These are phyloP conservation scores for Aspergillus leporis DNA, from an alignment of 495 filamentous ascomycete species.

Conservation along the genomic window DNA sequence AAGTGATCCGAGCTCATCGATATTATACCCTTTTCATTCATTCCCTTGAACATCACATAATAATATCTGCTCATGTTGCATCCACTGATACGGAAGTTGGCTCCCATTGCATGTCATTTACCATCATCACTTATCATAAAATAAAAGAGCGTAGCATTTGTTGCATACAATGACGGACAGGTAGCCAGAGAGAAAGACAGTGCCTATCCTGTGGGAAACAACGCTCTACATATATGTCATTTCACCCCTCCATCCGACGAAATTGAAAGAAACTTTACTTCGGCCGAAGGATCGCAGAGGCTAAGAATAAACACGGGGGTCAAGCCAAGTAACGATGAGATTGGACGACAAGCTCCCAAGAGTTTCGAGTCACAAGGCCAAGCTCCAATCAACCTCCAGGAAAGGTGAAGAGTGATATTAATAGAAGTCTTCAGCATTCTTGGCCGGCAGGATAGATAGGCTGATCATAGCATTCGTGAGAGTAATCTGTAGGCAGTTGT, in stretches of 20 bases:
- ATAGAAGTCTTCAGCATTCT: neutral
- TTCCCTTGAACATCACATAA: neutral
- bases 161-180: neutral
- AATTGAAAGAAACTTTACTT: neutral
- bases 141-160: too few relatives aligned
- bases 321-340: neutral
- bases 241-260: neutral
- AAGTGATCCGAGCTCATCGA: neutral
- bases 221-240: neutral
- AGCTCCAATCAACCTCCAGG: neutral
- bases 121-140: too few relatives aligned
- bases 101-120: neutral
- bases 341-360: neutral
- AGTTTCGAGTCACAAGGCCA: neutral
- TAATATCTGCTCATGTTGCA: neutral
- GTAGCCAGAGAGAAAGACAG: neutral
- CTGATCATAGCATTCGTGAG: neutral
- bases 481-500: too few relatives aligned
- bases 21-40: neutral
- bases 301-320: neutral
- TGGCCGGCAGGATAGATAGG: neutral
- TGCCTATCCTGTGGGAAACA: neutral
- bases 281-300: neutral
- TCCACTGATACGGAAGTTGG: neutral
- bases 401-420: neutral